Evolutionary conservation across 1,139 yeast genomes (phyloP).

Genomic region (Protomyces lactucae-debilis): DNA sequence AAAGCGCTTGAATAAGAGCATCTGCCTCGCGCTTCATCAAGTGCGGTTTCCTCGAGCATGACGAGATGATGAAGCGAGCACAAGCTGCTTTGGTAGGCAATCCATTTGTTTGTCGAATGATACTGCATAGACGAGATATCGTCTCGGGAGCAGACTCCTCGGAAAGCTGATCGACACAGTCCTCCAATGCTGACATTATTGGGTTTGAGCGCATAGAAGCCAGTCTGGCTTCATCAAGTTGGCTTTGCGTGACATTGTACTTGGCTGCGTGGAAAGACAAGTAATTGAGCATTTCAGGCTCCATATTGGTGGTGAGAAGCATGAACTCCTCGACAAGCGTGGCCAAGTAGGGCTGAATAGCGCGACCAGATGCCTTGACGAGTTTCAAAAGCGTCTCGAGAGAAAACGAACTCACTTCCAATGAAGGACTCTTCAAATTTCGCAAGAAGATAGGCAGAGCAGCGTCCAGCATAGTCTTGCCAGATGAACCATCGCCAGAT

Average conservation of each 20-base stretch:
- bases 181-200: slow-evolving; percentile 81
- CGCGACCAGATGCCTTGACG: slow-evolving; percentile 56
- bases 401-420: slow-evolving; percentile 75
- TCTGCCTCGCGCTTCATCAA: slow-evolving; percentile 59
- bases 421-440: slow-evolving; percentile 79
- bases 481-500: slow-evolving; percentile 40
- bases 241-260: slow-evolving; percentile 54
- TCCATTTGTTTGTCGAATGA: slow-evolving; percentile 63
- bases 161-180: slow-evolving; percentile 56
- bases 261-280: slow-evolving; percentile 83
- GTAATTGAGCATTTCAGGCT: slow-evolving; percentile 86
- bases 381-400: slow-evolving; percentile 66
- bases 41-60: slow-evolving; percentile 56
- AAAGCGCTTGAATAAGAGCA: slow-evolving; percentile 53
- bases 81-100: slow-evolving; percentile 89
- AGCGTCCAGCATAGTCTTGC: slow-evolving; percentile 46
- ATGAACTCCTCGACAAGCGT: slow-evolving; percentile 64
- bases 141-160: slow-evolving; percentile 51
- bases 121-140: slow-evolving; percentile 44
- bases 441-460: slow-evolving; percentile 71
- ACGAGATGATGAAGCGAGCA: slow-evolving; percentile 63
- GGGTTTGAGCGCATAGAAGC: slow-evolving; percentile 77
- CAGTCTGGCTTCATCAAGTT: slow-evolving; percentile 63
- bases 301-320: slow-evolving; percentile 73
- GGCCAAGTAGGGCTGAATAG: slow-evolving; percentile 66